These are phyloP conservation scores for Diaporthe batatas DNA, from an alignment of 2,329 filamentous ascomycete genomes.

Conservation along the genomic window DNA sequence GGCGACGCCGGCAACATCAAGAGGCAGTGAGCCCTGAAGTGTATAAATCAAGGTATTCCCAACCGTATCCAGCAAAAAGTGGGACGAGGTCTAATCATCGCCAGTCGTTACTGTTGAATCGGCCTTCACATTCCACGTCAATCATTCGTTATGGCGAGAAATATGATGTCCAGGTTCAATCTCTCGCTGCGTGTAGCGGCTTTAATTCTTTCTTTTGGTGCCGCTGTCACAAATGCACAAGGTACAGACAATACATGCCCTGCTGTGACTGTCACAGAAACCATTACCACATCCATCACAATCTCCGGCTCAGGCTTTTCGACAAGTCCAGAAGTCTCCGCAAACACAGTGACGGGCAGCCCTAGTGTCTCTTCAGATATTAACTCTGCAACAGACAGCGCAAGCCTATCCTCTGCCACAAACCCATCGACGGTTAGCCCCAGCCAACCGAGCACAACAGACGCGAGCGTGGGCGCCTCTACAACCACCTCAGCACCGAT, in stretches of 20 bases:
- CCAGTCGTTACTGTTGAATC: neutral
- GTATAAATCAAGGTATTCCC: neutral
- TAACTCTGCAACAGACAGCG: neutral
- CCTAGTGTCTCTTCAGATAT: neutral
- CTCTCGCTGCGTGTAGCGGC: neutral
- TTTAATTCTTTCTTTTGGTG: neutral
- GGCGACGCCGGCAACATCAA: neutral
- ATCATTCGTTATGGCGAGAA: neutral
- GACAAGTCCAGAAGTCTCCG: neutral
- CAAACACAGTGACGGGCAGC: neutral
- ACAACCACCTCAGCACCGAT: neutral
- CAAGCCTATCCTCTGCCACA: neutral
- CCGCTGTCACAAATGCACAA: slow-evolving; percentile 1
- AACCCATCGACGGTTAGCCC: neutral
- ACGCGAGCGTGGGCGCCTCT: neutral
- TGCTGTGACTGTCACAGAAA: slow-evolving; percentile 5
- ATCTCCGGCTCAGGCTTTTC: neutral
- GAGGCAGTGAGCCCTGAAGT: no score
- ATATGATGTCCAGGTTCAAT: neutral
- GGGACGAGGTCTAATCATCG: neutral
- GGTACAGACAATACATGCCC: neutral
- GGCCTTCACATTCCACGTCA: neutral
- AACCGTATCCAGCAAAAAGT: neutral
- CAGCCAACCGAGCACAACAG: neutral
- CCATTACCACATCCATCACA: neutral